These are phyloP conservation scores for Globisporangium cederbergense DNA, from an alignment of 352 stramenopile genomes.

Conservation along the genomic window DNA sequence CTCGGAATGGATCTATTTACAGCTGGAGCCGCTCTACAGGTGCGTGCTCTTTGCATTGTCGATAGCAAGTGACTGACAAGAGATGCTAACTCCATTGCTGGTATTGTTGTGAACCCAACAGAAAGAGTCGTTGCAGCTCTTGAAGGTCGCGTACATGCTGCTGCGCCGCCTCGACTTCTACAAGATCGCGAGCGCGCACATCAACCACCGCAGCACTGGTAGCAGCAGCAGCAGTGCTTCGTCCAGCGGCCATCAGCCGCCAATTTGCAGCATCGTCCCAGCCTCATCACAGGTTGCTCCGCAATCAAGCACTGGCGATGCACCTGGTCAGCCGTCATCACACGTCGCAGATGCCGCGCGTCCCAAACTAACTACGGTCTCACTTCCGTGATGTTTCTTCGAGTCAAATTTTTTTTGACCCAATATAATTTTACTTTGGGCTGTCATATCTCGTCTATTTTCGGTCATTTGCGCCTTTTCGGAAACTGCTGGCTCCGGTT, in stretches of 20 bases:
- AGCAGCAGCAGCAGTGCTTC: not conserved
- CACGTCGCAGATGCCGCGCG: constrained; percentile 6
- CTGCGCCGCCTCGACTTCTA: constrained; percentile 17
- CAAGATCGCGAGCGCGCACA: constrained; percentile 12
- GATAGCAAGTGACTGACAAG: not conserved
- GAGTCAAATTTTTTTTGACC: not conserved
- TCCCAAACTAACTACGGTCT: constrained; percentile 3
- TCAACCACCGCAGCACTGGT: not conserved
- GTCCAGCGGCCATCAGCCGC: constrained; percentile 1
- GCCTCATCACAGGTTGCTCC: not conserved
- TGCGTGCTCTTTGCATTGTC: not conserved
- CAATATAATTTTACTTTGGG: not conserved
- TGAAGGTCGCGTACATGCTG: constrained; percentile 23
- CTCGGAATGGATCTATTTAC: constrained; percentile 63
- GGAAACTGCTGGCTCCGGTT: constrained; percentile 16
- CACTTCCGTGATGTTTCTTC: not conserved
- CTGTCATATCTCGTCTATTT: not conserved
- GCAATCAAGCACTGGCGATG: not conserved
- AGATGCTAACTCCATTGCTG: not conserved
- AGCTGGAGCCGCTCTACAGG: constrained; percentile 33
- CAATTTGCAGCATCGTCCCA: not conserved
- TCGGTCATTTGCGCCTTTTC: not conserved
- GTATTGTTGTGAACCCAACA: not conserved
- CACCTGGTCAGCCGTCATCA: not conserved
- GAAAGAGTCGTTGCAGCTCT: constrained; percentile 21